These are phyloP conservation scores for Boletus sp. DNA, from an alignment of 768 basidiomycete genomes.

Conservation along the genomic window DNA sequence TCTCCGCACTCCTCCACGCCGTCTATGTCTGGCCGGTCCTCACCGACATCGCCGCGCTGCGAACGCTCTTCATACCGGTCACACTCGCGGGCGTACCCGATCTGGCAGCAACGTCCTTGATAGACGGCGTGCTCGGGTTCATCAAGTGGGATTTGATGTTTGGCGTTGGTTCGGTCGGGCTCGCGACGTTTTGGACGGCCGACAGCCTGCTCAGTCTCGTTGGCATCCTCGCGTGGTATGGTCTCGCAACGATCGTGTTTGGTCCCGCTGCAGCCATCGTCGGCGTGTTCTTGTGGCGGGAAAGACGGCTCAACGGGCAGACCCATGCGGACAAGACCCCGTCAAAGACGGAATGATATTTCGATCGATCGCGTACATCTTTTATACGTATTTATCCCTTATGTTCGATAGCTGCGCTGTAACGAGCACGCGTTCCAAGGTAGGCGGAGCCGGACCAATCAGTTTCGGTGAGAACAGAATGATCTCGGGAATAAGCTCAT, in stretches of 20 bases:
- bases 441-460: no score
- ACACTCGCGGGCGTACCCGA: background rate
- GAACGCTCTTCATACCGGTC: conserved; percentile 14
- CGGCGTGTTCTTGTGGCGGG: conserved; percentile 50
- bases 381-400: background rate
- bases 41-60: conserved; percentile 2
- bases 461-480: no score
- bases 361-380: background rate
- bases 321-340: background rate
- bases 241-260: conserved; percentile 38
- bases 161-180: conserved; percentile 37
- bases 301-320: conserved; percentile 32
- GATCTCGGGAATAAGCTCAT: no score
- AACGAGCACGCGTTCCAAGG: background rate
- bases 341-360: background rate
- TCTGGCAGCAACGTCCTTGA: background rate
- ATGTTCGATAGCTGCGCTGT: background rate
- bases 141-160: conserved; percentile 53
- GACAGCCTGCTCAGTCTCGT: conserved; percentile 31
- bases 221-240: conserved; percentile 42
- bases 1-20: conserved; percentile 28
- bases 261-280: conserved; percentile 54
- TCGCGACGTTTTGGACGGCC: conserved; percentile 52
- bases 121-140: conserved; percentile 34
- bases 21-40: conserved; percentile 19